Base-by-base conservation (phyloP, 2,329 filamentous ascomycete species). In the Arthrobotrys entomopaga region DNA sequence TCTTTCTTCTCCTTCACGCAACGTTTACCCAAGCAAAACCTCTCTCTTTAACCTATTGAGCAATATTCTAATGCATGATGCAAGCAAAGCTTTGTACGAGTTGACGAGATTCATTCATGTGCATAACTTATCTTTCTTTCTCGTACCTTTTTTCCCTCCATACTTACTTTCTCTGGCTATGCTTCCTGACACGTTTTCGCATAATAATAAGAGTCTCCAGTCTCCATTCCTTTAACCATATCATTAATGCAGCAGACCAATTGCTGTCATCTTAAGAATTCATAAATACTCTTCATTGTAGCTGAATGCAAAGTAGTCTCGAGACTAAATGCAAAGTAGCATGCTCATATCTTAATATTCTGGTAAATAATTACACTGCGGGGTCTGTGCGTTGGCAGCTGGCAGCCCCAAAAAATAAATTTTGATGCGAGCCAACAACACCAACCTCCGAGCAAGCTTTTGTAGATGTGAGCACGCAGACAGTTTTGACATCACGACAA, bases 1-100 rank as follows among this genome's bases (percentile, higher is more conserved):
- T 60, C 42, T 64, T 29, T 40, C 43, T 64, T 70, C 43, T 48
- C 48, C 40, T 61, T 60, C 40, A 69, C 56, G 19, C 29, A 34
- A 61, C 57, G 11, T 65, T 34, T 69, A 61, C 52, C 29, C 49
- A 48, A 53, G 65, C 49, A 46, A 19, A 15, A 53, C 19, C 42
- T 46, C 42, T 40, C 46, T 66, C 20, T 24, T 57, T 67, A 58
- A 67, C 57, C 56, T n/a, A 57, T 29, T 26, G 52, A 53, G 40
- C 56, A 42, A 56, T 54, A 61, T 67, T 64, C 57, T 73, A 73
- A 73, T 73, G 57, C 69, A 73, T 64, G 61, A 74, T 74, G 70
- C 70, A 64, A 65, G 63, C 63, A 67, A 63, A 74, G 70, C 70
- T 74, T 74, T 74, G 70, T 74, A 74, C 70, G 70, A 74, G 63